These are phyloP conservation scores for Fusarium verrucosum DNA, from an alignment of 2,329 filamentous ascomycete genomes.

Conservation along the genomic window DNA sequence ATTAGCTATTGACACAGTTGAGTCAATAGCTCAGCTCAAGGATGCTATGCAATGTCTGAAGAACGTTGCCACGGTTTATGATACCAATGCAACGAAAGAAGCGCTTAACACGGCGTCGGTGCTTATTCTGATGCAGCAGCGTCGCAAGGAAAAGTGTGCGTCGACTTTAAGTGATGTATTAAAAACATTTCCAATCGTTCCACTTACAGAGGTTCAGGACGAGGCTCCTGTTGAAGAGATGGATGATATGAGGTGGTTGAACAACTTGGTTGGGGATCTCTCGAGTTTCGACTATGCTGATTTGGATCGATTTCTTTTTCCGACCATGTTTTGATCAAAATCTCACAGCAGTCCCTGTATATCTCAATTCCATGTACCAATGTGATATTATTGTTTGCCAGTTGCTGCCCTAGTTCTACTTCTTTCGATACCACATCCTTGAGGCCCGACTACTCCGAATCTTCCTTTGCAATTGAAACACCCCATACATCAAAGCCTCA, in stretches of 20 bases:
- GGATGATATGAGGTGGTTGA: slow-evolving; percentile 49
- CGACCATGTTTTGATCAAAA: not conserved
- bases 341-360: rapidly evolving
- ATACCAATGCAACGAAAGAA: slow-evolving; percentile 60
- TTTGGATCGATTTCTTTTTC: slow-evolving; percentile 52
- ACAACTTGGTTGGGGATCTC: slow-evolving; percentile 55
- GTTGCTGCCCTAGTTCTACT: not conserved
- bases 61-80: slow-evolving; percentile 54
- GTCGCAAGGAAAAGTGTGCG: slow-evolving; percentile 57
- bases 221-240: slow-evolving; percentile 17
- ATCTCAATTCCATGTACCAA: rapidly evolving
- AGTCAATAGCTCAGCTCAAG: slow-evolving; percentile 58
- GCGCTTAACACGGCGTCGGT: slow-evolving; percentile 64
- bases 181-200: slow-evolving; percentile 45
- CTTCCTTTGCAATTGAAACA: slow-evolving; percentile 76
- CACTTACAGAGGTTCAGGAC: slow-evolving; percentile 1
- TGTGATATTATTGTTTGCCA: not conserved
- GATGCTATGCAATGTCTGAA: slow-evolving; percentile 61
- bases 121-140: slow-evolving; percentile 62
- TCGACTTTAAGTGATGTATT: slow-evolving; percentile 52
- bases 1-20: slow-evolving; percentile 62
- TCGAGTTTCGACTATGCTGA: slow-evolving; percentile 56
- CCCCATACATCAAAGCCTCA: slow-evolving; percentile 62
- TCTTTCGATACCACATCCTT: slow-evolving; percentile 64
- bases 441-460: slow-evolving; percentile 63